phyloP scores from a whole-genome alignment of 148 eudicot genomes.

The Beta vulgaris region DNA sequence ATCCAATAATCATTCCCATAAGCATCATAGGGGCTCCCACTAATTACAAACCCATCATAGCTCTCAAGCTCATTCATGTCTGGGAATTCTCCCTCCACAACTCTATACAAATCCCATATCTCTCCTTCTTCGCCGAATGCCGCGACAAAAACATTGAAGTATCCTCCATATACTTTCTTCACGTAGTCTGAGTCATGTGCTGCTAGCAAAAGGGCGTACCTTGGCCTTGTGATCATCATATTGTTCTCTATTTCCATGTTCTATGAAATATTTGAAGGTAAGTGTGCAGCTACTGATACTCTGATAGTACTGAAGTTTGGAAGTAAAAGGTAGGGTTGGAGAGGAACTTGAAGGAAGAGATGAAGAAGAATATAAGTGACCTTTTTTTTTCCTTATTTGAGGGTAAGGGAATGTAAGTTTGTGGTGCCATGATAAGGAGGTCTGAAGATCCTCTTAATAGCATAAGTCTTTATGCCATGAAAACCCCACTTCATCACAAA shows the following conservation, averaged over 20 bases:
- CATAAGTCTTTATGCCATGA: neutral
- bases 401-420: neutral
- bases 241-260: neutral
- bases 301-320: too few species aligned
- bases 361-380: neutral
- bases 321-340: neutral
- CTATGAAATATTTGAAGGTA: neutral
- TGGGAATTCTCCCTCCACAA: conserved; percentile 70
- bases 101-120: conserved; percentile 67
- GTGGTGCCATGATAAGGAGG: neutral
- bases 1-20: conserved; percentile 66
- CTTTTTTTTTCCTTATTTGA: too few species aligned
- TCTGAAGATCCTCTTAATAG: neutral
- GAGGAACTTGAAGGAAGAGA: neutral
- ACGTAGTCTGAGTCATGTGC: conserved; percentile 68
- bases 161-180: conserved; percentile 59
- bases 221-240: conserved; percentile 1
- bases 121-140: conserved; percentile 63
- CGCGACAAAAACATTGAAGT: conserved; percentile 56
- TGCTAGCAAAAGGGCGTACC: conserved; percentile 54
- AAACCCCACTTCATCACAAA: neutral
- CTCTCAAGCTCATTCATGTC: conserved; percentile 35
- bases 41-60: conserved; percentile 72
- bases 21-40: conserved; percentile 75
- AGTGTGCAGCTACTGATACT: too few species aligned